A percentile compares a stretch with the other conserved stretches of the same genome.
Evolutionary conservation across 2,329 filamentous ascomycete genomes (phyloP).

Genomic region (Gaeumannomyces sp.): DNA sequence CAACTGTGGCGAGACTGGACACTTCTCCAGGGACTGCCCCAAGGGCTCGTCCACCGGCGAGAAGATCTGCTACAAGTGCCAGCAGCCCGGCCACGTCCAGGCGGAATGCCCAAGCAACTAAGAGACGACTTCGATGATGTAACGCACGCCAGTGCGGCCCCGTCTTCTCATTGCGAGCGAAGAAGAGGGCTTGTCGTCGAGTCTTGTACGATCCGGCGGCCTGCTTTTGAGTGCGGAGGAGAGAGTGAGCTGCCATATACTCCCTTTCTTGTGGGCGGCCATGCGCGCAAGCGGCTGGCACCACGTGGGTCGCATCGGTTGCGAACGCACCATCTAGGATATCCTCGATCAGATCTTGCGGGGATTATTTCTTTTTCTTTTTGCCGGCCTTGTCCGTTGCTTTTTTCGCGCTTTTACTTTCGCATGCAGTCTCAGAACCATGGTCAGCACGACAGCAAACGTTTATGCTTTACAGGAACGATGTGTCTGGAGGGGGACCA

Average conservation of each 20-base stretch:
- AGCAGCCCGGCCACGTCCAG: slow-evolving; percentile 82
- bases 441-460: not conserved
- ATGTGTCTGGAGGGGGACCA: not conserved
- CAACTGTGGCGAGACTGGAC: slow-evolving; percentile 92
- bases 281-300: slow-evolving; percentile 2
- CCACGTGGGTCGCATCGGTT: slow-evolving; percentile 10
- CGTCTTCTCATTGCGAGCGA: slow-evolving; percentile 14
- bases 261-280: slow-evolving; percentile 10
- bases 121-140: slow-evolving; percentile 17
- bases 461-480: not conserved
- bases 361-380: slow-evolving; percentile 17
- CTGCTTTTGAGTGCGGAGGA: slow-evolving; percentile 9
- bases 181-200: slow-evolving; percentile 4
- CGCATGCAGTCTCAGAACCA: not conserved
- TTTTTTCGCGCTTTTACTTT: slow-evolving; percentile 8
- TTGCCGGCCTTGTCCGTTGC: slow-evolving; percentile 9
- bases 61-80: slow-evolving; percentile 98
- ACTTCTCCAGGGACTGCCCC: slow-evolving; percentile 93
- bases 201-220: slow-evolving; percentile 2
- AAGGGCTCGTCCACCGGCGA: slow-evolving; percentile 81
- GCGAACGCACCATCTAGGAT: slow-evolving; percentile 11
- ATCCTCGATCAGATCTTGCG: slow-evolving; percentile 4
- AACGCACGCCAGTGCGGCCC: slow-evolving; percentile 15
- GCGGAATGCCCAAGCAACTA: slow-evolving; percentile 83
- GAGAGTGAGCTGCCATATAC: slow-evolving; percentile 7